Evolutionary conservation across 2,329 filamentous ascomycete genomes (phyloP).

Genomic region (Aspergillus sclerotialis): DNA sequence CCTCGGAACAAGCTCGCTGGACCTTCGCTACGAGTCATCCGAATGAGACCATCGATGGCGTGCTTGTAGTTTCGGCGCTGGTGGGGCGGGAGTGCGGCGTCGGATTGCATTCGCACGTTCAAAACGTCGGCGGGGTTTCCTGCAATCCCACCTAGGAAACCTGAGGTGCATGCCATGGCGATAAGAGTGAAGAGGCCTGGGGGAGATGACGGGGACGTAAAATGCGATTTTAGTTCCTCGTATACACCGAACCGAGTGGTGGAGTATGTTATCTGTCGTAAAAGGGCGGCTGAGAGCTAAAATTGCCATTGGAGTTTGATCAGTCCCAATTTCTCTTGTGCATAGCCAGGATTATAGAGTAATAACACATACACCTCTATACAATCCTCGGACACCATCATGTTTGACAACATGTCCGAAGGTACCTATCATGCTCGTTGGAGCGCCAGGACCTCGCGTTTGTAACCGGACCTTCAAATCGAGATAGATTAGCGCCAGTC

Average conservation of each 20-base stretch:
- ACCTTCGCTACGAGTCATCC: constrained; percentile 85
- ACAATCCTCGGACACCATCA: constrained; percentile 74
- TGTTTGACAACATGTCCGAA: constrained; percentile 71
- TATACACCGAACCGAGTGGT: constrained; percentile 96
- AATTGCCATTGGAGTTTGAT: constrained; percentile 2
- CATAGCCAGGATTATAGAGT: not conserved
- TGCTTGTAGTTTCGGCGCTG: constrained; percentile 83
- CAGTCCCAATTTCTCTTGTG: constrained; percentile 1
- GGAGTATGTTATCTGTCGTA: constrained; percentile 92
- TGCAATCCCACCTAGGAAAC: constrained; percentile 79
- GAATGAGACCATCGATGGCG: constrained; percentile 75
- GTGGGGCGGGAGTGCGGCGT: constrained; percentile 63
- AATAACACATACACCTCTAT: constrained; percentile 59
- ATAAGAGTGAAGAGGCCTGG: constrained; percentile 72
- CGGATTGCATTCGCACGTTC: constrained; percentile 98
- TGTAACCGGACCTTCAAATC: constrained; percentile 69
- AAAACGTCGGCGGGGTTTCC: constrained; percentile 94
- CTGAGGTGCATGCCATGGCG: constrained; percentile 73
- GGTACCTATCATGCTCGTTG: constrained; percentile 77
- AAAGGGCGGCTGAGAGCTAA: constrained; percentile 76
- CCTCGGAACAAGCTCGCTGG: constrained; percentile 69
- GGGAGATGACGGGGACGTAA: constrained; percentile 46
- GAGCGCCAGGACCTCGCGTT: constrained; percentile 68
- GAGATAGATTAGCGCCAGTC: constrained; percentile 10
- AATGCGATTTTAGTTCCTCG: constrained; percentile 76